Conservation (phyloP, 2,329 filamentous ascomycete species). For the Hymenoscyphus fructigenus region DNA sequence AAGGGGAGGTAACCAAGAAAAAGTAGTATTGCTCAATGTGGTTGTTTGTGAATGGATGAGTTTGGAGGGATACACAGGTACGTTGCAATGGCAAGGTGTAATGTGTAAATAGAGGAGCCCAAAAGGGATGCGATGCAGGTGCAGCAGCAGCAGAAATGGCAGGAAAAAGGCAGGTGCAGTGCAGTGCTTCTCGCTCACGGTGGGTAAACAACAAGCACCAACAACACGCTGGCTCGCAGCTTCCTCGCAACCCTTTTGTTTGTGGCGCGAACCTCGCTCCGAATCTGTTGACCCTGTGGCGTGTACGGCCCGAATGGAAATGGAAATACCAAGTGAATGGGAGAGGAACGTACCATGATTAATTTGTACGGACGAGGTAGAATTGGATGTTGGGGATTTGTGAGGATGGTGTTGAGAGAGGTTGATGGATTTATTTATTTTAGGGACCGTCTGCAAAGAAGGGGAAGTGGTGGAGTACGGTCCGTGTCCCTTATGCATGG, state of each 20-base stretch:
- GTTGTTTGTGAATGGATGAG: constrained; percentile 12
- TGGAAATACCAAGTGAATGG: background rate
- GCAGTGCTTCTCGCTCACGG: background rate
- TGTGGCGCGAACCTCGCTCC: constrained; percentile 6
- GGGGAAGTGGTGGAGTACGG: constrained; percentile 6
- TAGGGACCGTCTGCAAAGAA: constrained; percentile 6
- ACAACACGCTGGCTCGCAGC: constrained; percentile 6
- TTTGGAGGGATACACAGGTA: constrained; percentile 1
- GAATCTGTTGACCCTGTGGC: background rate
- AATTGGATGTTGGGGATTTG: constrained; percentile 1
- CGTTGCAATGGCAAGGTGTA: constrained; percentile 5
- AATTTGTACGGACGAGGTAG: background rate
- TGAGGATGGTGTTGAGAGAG: constrained; percentile 4
- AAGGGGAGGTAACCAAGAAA: constrained; percentile 9
- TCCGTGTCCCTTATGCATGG: constrained; percentile 19
- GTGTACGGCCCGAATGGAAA: background rate
- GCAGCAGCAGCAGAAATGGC: background rate
- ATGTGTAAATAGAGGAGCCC: background rate
- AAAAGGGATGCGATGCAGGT: background rate
- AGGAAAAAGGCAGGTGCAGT: background rate
- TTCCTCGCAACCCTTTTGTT: constrained; percentile 8
- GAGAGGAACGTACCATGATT: constrained; percentile 10
- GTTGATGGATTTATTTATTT: constrained; percentile 14
- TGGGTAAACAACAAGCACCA: background rate
- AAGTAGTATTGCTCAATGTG: constrained; percentile 8